Conservation (phyloP, 176 grass and related monocot genomes). For the Calamus simplicifolius region DNA sequence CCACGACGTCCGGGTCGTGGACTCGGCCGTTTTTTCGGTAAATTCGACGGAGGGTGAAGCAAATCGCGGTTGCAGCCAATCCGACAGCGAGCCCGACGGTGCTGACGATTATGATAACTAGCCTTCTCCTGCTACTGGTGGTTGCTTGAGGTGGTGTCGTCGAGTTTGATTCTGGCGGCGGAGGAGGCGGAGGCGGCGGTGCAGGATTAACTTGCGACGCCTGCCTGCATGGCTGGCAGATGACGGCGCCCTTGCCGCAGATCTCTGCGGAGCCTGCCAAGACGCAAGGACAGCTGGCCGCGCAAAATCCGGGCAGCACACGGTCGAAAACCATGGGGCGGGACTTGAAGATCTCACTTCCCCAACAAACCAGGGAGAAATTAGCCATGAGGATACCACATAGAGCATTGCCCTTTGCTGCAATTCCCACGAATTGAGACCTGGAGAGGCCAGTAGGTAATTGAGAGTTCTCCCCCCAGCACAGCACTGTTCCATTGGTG, state of each 20-base stretch:
- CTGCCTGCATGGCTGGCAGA: conserved; percentile 55
- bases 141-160: too few species aligned
- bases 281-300: conserved; percentile 39
- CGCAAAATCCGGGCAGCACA: conserved; percentile 63
- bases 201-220: conserved; percentile 7
- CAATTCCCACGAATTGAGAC: conserved; percentile 45
- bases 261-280: conserved; percentile 56
- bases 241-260: conserved; percentile 22
- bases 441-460: conserved; percentile 18
- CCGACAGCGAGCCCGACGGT: conserved; percentile 3
- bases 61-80: conserved; percentile 5
- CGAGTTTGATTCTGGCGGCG: background rate
- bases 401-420: conserved; percentile 32
- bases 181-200: background rate
- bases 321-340: conserved; percentile 48
- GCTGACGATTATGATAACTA: conserved; percentile 20
- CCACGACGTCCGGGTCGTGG: conserved; percentile 17
- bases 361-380: conserved; percentile 87
- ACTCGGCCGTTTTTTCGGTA: conserved; percentile 17
- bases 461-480: conserved; percentile 49
- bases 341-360: conserved; percentile 27
- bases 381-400: conserved; percentile 70
- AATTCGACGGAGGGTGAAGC: background rate
- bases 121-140: conserved; percentile 2
- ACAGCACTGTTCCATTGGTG: conserved; percentile 42